Evolutionary conservation across 73 alveolate genomes (phyloP).

Genomic region (Uronychia setigera): DNA sequence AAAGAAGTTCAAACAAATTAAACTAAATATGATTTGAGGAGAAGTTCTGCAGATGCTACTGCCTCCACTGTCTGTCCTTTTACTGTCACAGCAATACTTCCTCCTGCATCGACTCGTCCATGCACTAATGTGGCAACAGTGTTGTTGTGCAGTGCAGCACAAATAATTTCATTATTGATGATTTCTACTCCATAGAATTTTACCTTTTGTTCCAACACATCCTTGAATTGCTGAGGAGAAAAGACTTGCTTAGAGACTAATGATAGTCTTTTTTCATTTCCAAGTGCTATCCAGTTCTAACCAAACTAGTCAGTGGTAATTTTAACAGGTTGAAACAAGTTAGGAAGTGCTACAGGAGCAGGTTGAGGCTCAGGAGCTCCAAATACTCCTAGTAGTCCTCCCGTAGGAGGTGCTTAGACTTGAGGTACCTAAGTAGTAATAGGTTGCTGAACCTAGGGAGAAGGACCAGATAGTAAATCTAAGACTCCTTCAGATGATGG

Average conservation of each 20-base stretch:
- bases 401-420: not conserved
- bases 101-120: conserved; percentile 69
- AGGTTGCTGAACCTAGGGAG: too few relatives aligned
- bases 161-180: conserved; percentile 82
- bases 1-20: too few relatives aligned
- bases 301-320: conserved; percentile 80
- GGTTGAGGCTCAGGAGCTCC: conserved; percentile 40
- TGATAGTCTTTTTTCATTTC: conserved; percentile 64
- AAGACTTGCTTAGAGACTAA: conserved; percentile 47
- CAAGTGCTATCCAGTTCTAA: conserved; percentile 69
- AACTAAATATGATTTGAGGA: too few relatives aligned
- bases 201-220: conserved; percentile 53
- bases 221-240: conserved; percentile 67
- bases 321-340: conserved; percentile 55
- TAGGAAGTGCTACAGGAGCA: conserved; percentile 10
- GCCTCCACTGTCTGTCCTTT: not conserved
- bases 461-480: not conserved
- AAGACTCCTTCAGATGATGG: not conserved
- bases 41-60: too few relatives aligned
- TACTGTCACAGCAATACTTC: conserved; percentile 24
- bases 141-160: conserved; percentile 64
- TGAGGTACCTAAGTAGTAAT: too few relatives aligned
- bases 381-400: conserved; percentile 48
- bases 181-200: conserved; percentile 78
- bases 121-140: conserved; percentile 67